A percentile compares a stretch with the other conserved stretches of the same genome.
These are phyloP conservation scores for Macrolepiota fuliginosa DNA, from an alignment of 768 basidiomycete genomes.

Conservation along the genomic window DNA sequence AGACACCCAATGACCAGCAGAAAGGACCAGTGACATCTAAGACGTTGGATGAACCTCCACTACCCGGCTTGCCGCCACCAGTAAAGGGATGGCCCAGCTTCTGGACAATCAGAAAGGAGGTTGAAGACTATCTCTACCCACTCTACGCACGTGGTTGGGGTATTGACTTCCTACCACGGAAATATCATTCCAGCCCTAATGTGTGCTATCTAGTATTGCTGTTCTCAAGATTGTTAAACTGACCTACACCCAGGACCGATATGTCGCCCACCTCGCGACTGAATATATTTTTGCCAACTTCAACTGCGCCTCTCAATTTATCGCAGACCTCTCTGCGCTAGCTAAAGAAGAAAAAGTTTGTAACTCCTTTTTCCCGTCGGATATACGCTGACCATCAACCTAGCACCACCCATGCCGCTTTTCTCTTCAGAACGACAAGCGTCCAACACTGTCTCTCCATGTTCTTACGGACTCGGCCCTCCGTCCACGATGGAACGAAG, in stretches of 20 bases:
- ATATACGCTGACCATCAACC: not conserved
- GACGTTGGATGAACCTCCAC: not conserved
- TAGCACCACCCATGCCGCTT: conserved; percentile 6
- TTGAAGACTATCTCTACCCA: conserved; percentile 4
- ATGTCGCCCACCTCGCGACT: conserved; percentile 3
- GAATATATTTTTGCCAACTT: conserved; percentile 6
- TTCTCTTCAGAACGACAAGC: not conserved
- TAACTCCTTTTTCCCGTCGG: too few relatives aligned
- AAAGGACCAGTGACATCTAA: not conserved
- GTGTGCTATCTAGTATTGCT: not conserved
- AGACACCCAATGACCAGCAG: not conserved
- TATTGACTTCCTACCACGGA: conserved; percentile 1
- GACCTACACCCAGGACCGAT: not conserved
- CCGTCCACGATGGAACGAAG: conserved; percentile 9
- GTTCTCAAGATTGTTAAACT: not conserved
- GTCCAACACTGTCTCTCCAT: not conserved
- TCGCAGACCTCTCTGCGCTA: not conserved
- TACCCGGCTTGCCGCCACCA: not conserved
- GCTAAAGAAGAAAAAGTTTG: conserved; percentile 2
- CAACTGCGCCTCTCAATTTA: conserved; percentile 6
- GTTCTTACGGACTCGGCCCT: conserved; percentile 1
- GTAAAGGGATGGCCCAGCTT: conserved; percentile 5
- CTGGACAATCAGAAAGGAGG: conserved; percentile 5
- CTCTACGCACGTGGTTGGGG: conserved; percentile 11
- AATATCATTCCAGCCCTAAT: not conserved